A percentile compares a stretch with the other conserved stretches of the same genome.
phyloP scores from a whole-genome alignment of 805 yeast genomes.

The Candida vaughaniae region DNA sequence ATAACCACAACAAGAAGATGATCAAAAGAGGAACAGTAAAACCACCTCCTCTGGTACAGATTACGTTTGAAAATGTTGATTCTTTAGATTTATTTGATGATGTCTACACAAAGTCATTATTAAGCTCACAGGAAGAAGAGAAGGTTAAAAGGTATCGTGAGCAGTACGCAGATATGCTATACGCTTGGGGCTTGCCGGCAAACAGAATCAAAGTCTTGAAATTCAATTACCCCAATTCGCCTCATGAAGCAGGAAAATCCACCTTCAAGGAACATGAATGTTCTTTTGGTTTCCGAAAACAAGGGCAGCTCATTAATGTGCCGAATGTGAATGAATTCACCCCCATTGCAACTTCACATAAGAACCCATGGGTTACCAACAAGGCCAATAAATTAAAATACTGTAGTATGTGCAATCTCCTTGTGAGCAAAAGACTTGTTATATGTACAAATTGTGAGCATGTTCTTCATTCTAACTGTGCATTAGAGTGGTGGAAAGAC shows the following conservation, averaged over 20 bases:
- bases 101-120: conserved; percentile 37
- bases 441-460: conserved; percentile 78
- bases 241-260: conserved; percentile 3
- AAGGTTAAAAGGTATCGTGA: conserved; percentile 49
- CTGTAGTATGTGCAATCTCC: conserved; percentile 67
- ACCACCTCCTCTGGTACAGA: conserved; percentile 33
- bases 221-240: conserved; percentile 47
- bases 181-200: conserved; percentile 81
- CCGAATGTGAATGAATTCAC: conserved; percentile 23
- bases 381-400: conserved; percentile 28
- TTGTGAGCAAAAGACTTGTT: conserved; percentile 58
- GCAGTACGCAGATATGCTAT: conserved; percentile 75
- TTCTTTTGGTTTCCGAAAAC: conserved; percentile 26
- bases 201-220: conserved; percentile 76
- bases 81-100: conserved; percentile 46
- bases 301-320: not conserved
- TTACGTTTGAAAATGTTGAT: conserved; percentile 48
- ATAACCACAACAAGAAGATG: conserved; percentile 1
- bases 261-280: conserved; percentile 33
- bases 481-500: conserved; percentile 72
- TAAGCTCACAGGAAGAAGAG: conserved; percentile 36
- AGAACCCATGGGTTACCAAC: conserved; percentile 34
- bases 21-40: conserved; percentile 18
- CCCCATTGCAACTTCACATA: conserved; percentile 19
- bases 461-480: conserved; percentile 75